Conservation (phyloP, 495 filamentous ascomycete genomes). For the Wilcoxina mikolae region DNA sequence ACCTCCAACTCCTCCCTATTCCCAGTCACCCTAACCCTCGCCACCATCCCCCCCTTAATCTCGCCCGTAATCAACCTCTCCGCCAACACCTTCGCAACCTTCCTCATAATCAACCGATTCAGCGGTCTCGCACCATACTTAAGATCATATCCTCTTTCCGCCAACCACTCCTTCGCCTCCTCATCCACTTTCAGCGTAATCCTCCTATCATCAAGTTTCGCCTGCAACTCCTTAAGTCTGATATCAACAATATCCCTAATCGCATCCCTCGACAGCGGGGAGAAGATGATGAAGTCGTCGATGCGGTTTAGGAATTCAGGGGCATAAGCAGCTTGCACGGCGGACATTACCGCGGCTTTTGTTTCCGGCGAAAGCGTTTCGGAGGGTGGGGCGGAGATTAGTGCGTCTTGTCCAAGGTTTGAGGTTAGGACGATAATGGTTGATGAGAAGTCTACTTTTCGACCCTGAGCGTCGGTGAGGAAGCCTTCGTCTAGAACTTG, state of each 20-base stretch:
- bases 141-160: constrained; percentile 76
- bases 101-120: constrained; percentile 75
- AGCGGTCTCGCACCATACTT: constrained; percentile 85
- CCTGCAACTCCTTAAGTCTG: constrained; percentile 67
- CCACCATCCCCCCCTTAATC: constrained; percentile 57
- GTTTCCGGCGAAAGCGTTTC: constrained; percentile 34
- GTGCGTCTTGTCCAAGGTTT: constrained; percentile 69
- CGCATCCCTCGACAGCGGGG: constrained; percentile 58
- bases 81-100: constrained; percentile 76
- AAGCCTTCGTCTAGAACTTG: constrained; percentile 96
- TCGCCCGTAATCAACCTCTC: constrained; percentile 83
- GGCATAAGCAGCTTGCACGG: constrained; percentile 62
- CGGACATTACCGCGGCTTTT: constrained; percentile 70
- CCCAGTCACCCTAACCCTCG: constrained; percentile 48
- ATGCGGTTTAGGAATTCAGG: constrained; percentile 95
- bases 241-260: constrained; percentile 91
- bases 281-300: constrained; percentile 94
- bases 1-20: constrained; percentile 40
- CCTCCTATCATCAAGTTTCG: constrained; percentile 68
- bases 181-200: constrained; percentile 59
- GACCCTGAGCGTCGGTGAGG: constrained; percentile 86
- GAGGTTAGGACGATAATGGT: constrained; percentile 93
- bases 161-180: constrained; percentile 69
- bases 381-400: constrained; percentile 54
- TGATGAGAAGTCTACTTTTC: constrained; percentile 90